Evolutionary conservation across 2,329 filamentous ascomycete genomes (phyloP), one percentile per base, ranked within the genome.

Genomic region (Ophiostoma himal-ulmi): DNA sequence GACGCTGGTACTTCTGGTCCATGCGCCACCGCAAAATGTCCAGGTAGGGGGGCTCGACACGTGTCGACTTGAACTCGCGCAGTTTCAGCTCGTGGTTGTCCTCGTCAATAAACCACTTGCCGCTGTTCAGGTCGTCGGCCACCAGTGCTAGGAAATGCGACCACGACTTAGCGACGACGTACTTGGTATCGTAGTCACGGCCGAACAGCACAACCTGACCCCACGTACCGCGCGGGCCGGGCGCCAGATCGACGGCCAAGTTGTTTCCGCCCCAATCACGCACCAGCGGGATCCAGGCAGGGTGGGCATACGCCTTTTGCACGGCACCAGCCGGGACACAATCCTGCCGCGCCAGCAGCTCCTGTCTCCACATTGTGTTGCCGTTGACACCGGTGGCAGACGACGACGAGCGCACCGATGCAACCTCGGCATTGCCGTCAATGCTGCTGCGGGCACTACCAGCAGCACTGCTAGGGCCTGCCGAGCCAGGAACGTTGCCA

Each of bases 241-340:
- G 95, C 7, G 94, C 92, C 71, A 99, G 84, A 79, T 99, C 95
- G 66, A 97, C 88, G 22, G 94, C 94, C 77, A 99, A 85, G 82
- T 97, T 96, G 86, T 99, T 99, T 80, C 95, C 95, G 79, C 95
- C 95, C 95, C 95, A 99, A 79, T 99, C 95, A 75, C 95, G 91
- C 71, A 94, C 94, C 44, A 99, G 83, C 69, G 95, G 94, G 75
- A 99, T 97, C 95, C 95, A 99, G 69, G 89, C 91, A 1, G 93
- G 90, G 79, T 99, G 94, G 2, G 93, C 91, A 77, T 99, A 99
- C 0, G 91, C 91, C 79, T 94, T 96, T 78, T 96, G 94, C 44
- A 98, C 90, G 5, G 93, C 88, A 76, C 91, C 90, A 11, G 92
- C 85, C 10, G 95, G 95, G 71, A 98, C 91, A 14, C 89, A 97